A percentile compares a stretch with the other conserved stretches of the same genome.
These are phyloP conservation scores for Metschnikowia sp. DNA, from an alignment of 805 yeast species.

Conservation along the genomic window DNA sequence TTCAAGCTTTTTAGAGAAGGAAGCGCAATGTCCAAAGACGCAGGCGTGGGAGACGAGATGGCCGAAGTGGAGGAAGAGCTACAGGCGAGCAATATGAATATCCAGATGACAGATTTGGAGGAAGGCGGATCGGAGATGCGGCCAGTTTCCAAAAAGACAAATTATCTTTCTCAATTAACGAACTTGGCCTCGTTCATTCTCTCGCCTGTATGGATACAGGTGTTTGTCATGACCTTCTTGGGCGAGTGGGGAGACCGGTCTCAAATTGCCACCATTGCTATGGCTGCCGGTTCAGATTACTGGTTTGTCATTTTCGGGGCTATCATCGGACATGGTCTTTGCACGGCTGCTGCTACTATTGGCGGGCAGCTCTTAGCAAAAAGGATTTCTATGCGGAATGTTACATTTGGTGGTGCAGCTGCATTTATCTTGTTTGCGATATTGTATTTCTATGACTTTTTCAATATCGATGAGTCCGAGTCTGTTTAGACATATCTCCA, in stretches of 20 bases:
- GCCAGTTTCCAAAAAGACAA: conserved; percentile 13
- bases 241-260: conserved; percentile 99
- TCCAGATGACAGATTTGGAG: conserved; percentile 55
- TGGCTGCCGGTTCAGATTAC: conserved; percentile 96
- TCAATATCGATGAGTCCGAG: conserved; percentile 18
- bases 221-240: conserved; percentile 89
- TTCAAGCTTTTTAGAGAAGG: conserved; percentile 76
- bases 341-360: conserved; percentile 86
- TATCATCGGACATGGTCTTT: conserved; percentile 79
- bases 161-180: conserved; percentile 38
- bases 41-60: conserved; percentile 91
- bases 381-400: conserved; percentile 84
- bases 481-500: conserved; percentile 10
- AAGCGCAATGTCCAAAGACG: conserved; percentile 68
- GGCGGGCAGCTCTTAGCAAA: conserved; percentile 92
- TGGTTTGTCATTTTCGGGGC: conserved; percentile 89
- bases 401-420: conserved; percentile 85
- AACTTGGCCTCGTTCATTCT: conserved; percentile 61
- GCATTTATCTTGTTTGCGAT: conserved; percentile 84
- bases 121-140: conserved; percentile 36
- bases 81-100: conserved; percentile 56
- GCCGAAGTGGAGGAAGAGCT: conserved; percentile 97
- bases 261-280: conserved; percentile 95
- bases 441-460: conserved; percentile 73
- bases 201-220: conserved; percentile 91